Evolutionary conservation across 306 rosid genomes (phyloP).

Genomic region (Citrullus colocynthis): DNA sequence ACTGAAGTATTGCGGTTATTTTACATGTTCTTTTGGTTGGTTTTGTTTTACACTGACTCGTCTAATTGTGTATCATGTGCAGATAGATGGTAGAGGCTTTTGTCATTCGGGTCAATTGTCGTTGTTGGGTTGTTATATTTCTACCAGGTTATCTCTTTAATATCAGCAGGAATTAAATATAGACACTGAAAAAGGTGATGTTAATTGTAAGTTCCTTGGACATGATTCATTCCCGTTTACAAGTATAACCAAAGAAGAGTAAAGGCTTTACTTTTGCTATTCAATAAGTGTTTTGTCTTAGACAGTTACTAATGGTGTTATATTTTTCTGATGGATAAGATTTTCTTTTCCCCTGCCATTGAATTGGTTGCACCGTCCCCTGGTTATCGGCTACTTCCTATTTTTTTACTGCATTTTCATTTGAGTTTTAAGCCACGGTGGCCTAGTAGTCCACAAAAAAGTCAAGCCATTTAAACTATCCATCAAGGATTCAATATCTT

Average conservation of each 20-base stretch:
- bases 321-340: background rate
- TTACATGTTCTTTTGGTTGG: background rate
- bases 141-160: background rate
- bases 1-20: background rate
- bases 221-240: background rate
- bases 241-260: background rate
- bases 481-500: background rate
- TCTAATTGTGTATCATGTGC: background rate
- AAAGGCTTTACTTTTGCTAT: background rate
- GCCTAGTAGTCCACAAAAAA: background rate
- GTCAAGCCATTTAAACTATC: background rate
- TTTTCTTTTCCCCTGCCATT: background rate
- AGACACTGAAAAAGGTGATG: background rate
- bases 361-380: background rate
- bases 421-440: background rate
- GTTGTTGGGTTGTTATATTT: background rate
- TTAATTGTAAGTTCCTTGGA: background rate
- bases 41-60: background rate
- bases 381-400: background rate
- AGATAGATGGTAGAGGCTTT: background rate
- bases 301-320: background rate
- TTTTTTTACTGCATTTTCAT: background rate
- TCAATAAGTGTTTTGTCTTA: background rate
- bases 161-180: background rate
- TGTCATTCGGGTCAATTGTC: background rate